Evolutionary conservation across 345 rosid species (phyloP), one percentile per base, ranked within the genome.

Genomic region (Brassica incana): DNA sequence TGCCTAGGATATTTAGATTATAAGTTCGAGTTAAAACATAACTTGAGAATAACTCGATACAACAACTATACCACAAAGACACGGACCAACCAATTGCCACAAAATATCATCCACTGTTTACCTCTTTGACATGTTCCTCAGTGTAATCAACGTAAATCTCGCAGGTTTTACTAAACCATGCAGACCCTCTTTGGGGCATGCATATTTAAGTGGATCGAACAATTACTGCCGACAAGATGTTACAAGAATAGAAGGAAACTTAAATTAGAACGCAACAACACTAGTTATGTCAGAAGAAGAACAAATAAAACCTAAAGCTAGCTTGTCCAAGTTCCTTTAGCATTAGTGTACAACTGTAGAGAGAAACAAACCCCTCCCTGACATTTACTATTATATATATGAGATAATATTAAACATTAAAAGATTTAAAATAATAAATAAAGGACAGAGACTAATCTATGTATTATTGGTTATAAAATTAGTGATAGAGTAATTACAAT

Each of bases 151-250:
- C 58, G 63, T 14, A 25, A 25, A 64, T 2, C 48, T 40, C 12
- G 50, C 12, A 50, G 50, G 6, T 30, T 65, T 32, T 48, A 16
- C 64, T 33, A 32, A 11, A 12, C 36, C 65, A 65, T 32, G 63
- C 63, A 30, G 50, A 18, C 63, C 70, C 70, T 30, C 77, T 65
- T 65, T 65, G 33, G 62, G 70, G 77, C 35, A 65, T 50, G 30
- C 11, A 65, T 48, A 16, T 14, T 15, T 64, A 64, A 52, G 35
- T 32, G 74, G 36, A 23, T 66, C 10, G 76, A 69, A 62, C 50
- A 14, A 40, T 0, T 45, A 5, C 3, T 45, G 48, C 36, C 69
- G 60, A 74, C 71, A 65, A 65, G 25, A 67, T 67, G 33, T 56
- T 40, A 16, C 67, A 59, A 43, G 79, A 58, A 59, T 23, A 74